These are phyloP conservation scores for Fraxinus paxiana DNA, from an alignment of 305 asterid genomes.

Conservation along the genomic window DNA sequence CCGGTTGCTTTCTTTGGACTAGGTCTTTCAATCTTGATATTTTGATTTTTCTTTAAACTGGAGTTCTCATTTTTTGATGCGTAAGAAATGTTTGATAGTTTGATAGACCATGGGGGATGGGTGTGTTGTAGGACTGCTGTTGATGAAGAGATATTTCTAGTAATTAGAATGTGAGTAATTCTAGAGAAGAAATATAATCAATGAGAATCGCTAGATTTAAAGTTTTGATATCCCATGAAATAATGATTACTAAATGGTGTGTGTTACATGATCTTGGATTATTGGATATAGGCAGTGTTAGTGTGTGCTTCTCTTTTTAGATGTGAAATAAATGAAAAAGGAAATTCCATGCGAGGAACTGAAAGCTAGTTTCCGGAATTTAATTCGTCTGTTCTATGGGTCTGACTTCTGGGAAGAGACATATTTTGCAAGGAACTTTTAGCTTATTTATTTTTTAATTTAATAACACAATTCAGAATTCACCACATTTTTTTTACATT, in stretches of 20 bases:
- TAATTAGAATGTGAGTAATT: neutral
- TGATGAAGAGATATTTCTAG: neutral
- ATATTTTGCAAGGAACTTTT: neutral
- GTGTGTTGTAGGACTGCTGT: neutral
- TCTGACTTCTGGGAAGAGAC: neutral
- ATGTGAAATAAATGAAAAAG: neutral
- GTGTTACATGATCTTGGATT: constrained; percentile 4
- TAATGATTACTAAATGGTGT: neutral
- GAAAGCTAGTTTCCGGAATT: neutral
- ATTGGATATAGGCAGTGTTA: neutral
- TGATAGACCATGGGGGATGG: neutral
- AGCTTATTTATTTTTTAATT: constrained; percentile 6
- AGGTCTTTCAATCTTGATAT: neutral
- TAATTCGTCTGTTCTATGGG: neutral
- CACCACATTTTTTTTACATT: neutral
- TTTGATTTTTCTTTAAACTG: neutral
- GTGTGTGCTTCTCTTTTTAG: constrained; percentile 7
- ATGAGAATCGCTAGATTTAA: neutral
- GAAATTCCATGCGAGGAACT: neutral
- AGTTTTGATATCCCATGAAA: neutral
- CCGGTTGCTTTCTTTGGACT: neutral
- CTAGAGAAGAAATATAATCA: constrained; percentile 4
- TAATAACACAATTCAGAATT: neutral
- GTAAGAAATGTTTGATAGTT: neutral
- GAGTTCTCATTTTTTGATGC: neutral